phyloP scores from a whole-genome alignment of 2,329 filamentous ascomycete genomes.

The Macrophomina phaseolina region DNA sequence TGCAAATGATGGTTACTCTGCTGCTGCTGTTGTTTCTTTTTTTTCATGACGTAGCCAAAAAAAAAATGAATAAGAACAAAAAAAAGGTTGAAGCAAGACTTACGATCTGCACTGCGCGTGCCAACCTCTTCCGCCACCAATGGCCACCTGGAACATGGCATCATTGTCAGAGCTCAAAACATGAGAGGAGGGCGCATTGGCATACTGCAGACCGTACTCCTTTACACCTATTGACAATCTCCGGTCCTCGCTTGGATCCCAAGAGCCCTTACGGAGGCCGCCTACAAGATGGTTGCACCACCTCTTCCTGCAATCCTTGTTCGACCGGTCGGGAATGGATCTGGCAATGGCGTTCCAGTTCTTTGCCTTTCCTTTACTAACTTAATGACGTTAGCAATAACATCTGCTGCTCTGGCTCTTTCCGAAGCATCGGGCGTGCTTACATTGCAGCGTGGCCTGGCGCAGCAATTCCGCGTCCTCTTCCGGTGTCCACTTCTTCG shows the following conservation, averaged over 20 bases:
- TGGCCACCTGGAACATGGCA: slow-evolving; percentile 35
- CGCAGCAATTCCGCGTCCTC: slow-evolving; percentile 16
- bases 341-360: slow-evolving; percentile 31
- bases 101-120: slow-evolving; percentile 34
- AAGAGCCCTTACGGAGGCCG: slow-evolving; percentile 36
- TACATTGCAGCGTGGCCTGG: not conserved
- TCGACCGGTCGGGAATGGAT: slow-evolving; percentile 35
- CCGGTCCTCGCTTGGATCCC: slow-evolving; percentile 31
- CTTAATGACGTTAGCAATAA: not conserved
- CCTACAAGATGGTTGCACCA: slow-evolving; percentile 37
- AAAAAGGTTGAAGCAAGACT: not conserved
- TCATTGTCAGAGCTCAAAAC: not conserved
- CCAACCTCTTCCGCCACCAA: slow-evolving; percentile 37
- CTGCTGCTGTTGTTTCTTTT: too few species aligned
- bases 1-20: too few species aligned
- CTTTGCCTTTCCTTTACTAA: not conserved
- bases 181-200: not conserved
- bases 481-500: slow-evolving; percentile 16
- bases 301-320: slow-evolving; percentile 42
- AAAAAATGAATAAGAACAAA: too few species aligned
- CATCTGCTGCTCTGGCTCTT: not conserved
- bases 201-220: not conserved
- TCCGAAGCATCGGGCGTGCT: not conserved
- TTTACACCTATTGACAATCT: not conserved
- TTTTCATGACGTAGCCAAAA: too few species aligned